Evolutionary conservation across 176 grass and related monocot genomes (phyloP), one percentile per base, ranked within the genome.

Genomic region (Bromus sterilis): DNA sequence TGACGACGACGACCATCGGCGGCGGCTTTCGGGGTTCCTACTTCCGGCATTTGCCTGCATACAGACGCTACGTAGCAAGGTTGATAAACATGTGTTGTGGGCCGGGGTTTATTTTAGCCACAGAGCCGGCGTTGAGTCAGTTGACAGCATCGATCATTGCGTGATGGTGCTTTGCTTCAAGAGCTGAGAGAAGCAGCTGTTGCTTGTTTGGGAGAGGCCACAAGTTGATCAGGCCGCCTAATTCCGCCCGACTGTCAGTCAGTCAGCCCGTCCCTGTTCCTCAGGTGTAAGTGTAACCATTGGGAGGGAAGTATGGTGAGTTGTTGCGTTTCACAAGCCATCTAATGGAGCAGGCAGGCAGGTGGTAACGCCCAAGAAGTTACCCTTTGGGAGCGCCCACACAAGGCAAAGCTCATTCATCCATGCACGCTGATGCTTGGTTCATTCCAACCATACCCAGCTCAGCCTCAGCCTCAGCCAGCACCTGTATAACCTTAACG

Each of bases 381-480:
- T 56, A 83, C 74, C 74, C 66, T 8, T 61, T 30, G 37, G 34
- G 76, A 71, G 44, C 48, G 18, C 46, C 16, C 16, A 51, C 16
- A n/a, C n/a, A n/a, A 31, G 9, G 41, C 39, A 77, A 75, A 85
- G 48, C 39, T 46, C 81, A 28, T 59, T 43, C 14, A 43, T n/a
- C 6, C 78, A 48, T 46, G 39, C 6, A 71, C 1, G 29, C 78
- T n/a, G n/a, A 16, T 65, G 66, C 7, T 61, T 56, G 66, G 72
- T 56, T 83, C 56, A 83, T 65, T 88, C 86, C 74, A 18, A 83
- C 42, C 28, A n/a, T n/a, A n/a, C n/a, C n/a, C n/a, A n/a, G n/a
- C n/a, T n/a, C 1, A 1, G 43, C 43, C 46, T 16, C 86, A 82
- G 40, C n/a, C n/a, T n/a, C n/a, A n/a, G 42, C 56, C 34, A 37